These are phyloP conservation scores for Epichloe amarillans DNA, from an alignment of 2,329 filamentous ascomycete genomes.

Conservation along the genomic window DNA sequence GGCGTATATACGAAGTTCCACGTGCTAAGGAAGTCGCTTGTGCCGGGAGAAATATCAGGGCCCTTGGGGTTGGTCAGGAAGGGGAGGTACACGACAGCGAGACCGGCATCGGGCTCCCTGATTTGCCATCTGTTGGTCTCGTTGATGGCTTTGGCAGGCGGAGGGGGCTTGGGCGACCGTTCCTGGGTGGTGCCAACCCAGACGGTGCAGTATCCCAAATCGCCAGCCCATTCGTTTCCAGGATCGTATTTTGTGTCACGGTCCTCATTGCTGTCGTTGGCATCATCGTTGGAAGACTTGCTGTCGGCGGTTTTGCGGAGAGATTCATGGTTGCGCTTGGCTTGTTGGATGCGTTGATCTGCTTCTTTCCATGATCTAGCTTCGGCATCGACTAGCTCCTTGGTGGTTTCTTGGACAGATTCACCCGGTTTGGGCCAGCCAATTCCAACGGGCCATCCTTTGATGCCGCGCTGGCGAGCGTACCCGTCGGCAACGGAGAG, in stretches of 20 bases:
- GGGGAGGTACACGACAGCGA: slow-evolving; percentile 77
- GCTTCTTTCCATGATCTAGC: slow-evolving; percentile 46
- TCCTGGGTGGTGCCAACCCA: slow-evolving; percentile 85
- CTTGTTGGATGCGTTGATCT: slow-evolving; percentile 48
- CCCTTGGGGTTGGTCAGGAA: slow-evolving; percentile 73
- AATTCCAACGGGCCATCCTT: slow-evolving; percentile 88
- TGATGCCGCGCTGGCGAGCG: slow-evolving; percentile 75
- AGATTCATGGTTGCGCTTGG: slow-evolving; percentile 33
- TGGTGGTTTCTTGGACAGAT: slow-evolving; percentile 42
- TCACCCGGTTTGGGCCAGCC: slow-evolving; percentile 68
- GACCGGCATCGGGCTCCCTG: slow-evolving; percentile 65
- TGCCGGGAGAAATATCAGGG: slow-evolving; percentile 68
- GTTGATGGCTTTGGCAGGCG: slow-evolving; percentile 38
- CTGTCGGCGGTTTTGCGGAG: slow-evolving; percentile 12
- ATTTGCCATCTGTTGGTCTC: slow-evolving; percentile 53
- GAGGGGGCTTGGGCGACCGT: slow-evolving; percentile 41
- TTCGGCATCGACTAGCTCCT: slow-evolving; percentile 54
- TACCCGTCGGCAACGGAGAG: slow-evolving; percentile 89
- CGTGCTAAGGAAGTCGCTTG: slow-evolving; percentile 77
- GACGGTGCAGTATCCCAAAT: slow-evolving; percentile 82
- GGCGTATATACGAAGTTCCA: slow-evolving; percentile 98
- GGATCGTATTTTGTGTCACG: slow-evolving; percentile 25
- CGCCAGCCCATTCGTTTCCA: slow-evolving; percentile 34
- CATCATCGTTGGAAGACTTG: slow-evolving; percentile 9
- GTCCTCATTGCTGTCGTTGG: slow-evolving; percentile 11